Evolutionary conservation across 2,329 filamentous ascomycete species (phyloP).

Genomic region (Neofusicoccum cordaticola): DNA sequence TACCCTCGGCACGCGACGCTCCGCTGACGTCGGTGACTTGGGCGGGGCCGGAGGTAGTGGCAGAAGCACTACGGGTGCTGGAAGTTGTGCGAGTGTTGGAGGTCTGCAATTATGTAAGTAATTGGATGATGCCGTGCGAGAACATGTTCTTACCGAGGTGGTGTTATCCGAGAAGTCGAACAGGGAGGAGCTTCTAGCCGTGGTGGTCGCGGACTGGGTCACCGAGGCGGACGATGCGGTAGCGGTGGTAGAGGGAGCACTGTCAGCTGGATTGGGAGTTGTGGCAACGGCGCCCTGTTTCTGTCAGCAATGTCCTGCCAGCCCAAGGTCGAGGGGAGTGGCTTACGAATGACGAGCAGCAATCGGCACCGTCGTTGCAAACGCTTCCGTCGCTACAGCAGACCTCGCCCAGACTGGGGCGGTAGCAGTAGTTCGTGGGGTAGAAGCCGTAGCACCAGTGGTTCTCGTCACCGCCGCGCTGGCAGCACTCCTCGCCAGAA

Average conservation of each 20-base stretch:
- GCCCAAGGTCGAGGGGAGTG: no score
- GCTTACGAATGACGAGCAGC: not conserved
- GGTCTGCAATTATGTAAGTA: not conserved
- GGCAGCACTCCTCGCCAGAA: constrained; percentile 14
- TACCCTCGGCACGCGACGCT: not conserved
- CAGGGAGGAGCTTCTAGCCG: no score
- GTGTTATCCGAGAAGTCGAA: not conserved
- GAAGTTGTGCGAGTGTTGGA: not conserved
- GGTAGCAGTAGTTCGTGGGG: constrained; percentile 12
- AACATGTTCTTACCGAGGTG: not conserved
- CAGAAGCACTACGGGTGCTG: not conserved
- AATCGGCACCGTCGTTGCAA: not conserved
- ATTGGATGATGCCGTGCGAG: not conserved
- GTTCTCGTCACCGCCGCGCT: not conserved
- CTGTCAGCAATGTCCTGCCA: not conserved
- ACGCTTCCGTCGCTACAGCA: constrained; percentile 10
- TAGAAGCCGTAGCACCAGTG: constrained; percentile 9
- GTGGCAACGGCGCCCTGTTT: not conserved
- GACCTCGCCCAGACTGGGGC: constrained; percentile 10
- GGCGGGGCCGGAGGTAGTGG: not conserved
- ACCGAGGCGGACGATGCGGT: not conserved
- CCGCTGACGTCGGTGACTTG: not conserved
- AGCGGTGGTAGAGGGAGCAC: not conserved
- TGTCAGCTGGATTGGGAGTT: not conserved
- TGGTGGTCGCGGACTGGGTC: no score